Evolutionary conservation across 2,329 filamentous ascomycete species (phyloP), one percentile per base, ranked within the genome.

Genomic region (Diaporthe sp.): DNA sequence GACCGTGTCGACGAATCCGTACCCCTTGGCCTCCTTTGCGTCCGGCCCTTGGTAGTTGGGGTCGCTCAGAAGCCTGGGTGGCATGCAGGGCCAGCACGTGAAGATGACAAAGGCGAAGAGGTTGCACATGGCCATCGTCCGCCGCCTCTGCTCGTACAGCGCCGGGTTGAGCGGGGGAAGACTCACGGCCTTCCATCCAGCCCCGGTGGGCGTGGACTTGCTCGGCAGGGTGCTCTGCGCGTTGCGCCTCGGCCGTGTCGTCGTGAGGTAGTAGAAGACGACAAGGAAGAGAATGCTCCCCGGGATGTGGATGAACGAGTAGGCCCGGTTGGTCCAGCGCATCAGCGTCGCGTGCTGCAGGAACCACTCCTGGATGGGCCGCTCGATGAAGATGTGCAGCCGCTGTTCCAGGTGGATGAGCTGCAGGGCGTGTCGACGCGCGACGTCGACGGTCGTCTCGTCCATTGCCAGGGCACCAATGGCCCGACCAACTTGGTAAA

Each of bases 251-350:
- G 80, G 81, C 70, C 88, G 88, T 10, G 91, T 92, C 34, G 91
- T 94, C 62, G 92, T 94, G 81, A 93, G 89, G 84, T 93, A 94
- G 84, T 91, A 95, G 6, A 95, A 87, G 80, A 90, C 89, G 51
- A 88, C 85, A 22, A 87, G 82, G 80, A 94, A 95, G 59, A 92
- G 87, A 78, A 95, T 94, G 8, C 93, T 94, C 19, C 92, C 93
- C 0, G 93, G 93, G 75, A 95, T 95, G 82, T 95, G 93, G 79
- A 95, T 94, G 83, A 94, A 94, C 8, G 92, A 94, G 84, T 95
- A 95, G 39, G 90, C 88, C 80, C 92, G 89, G 83, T 95, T 95
- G 79, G 92, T 93, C 89, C 89, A 94, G 78, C 87, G 89, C 86
- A 95, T 89, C 57, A 93, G 79, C 39, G 85, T 81, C 2, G 91